These are phyloP conservation scores for Mangifera indica DNA, from an alignment of 345 rosid species.

Conservation along the genomic window DNA sequence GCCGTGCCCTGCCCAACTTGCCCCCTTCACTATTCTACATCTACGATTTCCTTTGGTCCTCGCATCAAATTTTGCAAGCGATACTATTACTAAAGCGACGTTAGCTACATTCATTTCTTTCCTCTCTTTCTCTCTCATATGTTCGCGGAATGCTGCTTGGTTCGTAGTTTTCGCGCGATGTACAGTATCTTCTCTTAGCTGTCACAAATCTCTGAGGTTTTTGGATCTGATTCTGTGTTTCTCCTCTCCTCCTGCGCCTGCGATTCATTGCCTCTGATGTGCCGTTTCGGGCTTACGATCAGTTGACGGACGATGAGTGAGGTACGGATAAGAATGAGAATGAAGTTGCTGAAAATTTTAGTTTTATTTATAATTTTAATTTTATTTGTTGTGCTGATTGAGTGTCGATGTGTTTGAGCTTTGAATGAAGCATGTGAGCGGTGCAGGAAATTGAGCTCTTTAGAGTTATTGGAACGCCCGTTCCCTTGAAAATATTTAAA, in stretches of 20 bases:
- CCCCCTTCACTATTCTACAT: neutral
- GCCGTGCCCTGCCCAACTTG: neutral
- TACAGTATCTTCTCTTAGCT: neutral
- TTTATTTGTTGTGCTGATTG: neutral
- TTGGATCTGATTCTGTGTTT: constrained; percentile 6
- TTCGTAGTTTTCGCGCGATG: no score
- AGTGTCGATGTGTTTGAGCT: neutral
- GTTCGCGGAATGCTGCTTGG: no score
- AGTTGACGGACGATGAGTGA: neutral
- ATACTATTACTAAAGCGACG: no score
- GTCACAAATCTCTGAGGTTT: neutral
- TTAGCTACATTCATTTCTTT: no score
- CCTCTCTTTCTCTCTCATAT: no score
- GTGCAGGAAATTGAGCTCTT: neutral
- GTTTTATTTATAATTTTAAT: neutral
- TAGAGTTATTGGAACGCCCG: no score
- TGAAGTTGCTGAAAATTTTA: neutral
- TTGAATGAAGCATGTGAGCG: neutral
- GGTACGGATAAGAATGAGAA: neutral
- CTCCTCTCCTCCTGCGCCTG: neutral
- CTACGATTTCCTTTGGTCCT: no score
- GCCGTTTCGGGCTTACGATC: neutral
- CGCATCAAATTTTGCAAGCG: no score
- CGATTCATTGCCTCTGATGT: neutral
- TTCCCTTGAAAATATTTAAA: no score